A percentile compares a stretch with the other conserved stretches of the same genome.
Conservation (phyloP, 257 asterid species). For the Catharanthus roseus region DNA sequence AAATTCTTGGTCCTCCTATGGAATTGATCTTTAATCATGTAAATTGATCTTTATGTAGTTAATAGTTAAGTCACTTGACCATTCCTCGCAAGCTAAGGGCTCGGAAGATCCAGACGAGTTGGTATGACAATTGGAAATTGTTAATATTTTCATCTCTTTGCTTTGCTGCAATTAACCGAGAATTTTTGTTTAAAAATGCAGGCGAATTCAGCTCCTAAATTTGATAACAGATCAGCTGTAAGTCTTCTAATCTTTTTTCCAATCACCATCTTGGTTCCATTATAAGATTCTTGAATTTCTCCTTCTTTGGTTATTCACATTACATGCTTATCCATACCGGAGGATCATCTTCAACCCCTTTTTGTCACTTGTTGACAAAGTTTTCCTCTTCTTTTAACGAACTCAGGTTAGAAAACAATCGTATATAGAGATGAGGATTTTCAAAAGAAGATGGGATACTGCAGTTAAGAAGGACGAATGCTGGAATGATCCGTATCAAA, state of each 20-base stretch:
- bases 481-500: constrained; percentile 62
- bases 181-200: constrained; percentile 20
- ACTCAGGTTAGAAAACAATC: constrained; percentile 62
- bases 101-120: constrained; percentile 27
- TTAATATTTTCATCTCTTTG: not conserved
- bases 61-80: constrained; percentile 20
- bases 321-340: too few species aligned
- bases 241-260: constrained; percentile 20
- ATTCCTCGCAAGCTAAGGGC: constrained; percentile 23
- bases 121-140: constrained; percentile 23
- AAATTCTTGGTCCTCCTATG: not conserved
- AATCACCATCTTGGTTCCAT: not conserved
- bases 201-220: constrained; percentile 25
- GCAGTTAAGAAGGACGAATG: constrained; percentile 59
- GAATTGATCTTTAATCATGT: not conserved
- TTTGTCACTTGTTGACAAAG: not conserved
- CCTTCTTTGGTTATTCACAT: not conserved
- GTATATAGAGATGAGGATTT: constrained; percentile 50
- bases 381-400: not conserved
- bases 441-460: constrained; percentile 53
- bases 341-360: too few species aligned
- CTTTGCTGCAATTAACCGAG: not conserved
- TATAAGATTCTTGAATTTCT: not conserved
- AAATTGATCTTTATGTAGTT: constrained; percentile 21
- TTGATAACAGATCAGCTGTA: constrained; percentile 57